Evolutionary conservation across 768 basidiomycete species (phyloP), one percentile per base, ranked within the genome.

Genomic region (Pulveroboletus frians): DNA sequence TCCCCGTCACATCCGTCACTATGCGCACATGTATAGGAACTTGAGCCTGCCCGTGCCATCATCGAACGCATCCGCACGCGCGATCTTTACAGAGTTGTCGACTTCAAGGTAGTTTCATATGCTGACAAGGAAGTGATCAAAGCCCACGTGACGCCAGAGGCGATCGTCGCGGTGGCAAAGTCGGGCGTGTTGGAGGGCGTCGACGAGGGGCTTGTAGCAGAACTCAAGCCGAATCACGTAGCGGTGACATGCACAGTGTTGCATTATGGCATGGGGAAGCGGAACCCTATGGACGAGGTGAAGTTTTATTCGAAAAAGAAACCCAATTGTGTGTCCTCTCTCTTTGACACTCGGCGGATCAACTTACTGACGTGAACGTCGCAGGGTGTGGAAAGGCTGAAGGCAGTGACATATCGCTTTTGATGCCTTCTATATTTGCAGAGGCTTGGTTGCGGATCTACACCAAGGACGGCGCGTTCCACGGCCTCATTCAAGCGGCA

Each of bases 191-290:
- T 67, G 39, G 36, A 49, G 1, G 61, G 66, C 3, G 55, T 66
- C 0, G 57, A 68, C 9, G 52, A 63, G 11, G 63, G 55, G 6
- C 57, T 65, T 10, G 67, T 73, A 31, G 55, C 58, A 4, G 65
- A 66, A 9, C 68, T 85, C 10, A 61, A 52, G 14, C 65, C 68
- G 0, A 62, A 73, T 5, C 76, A 88, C 46, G 72, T 92, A 27
- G 77, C 84, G 35, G 84, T 92, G 18, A 77, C 83, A 43, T 70
- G 81, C 13, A 65, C 80, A 2, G 57, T 63, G n/a, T 74, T 91
- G 75, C 90, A 92, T 60, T 84, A 86, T 57, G 90, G 89, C 3
- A 87, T 85, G 80, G 72, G 77, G 54, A 78, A 80, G 38, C 64
- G 71, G 52, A 88, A 87, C 56, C 90, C 90, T 1, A 60, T 91